These are phyloP conservation scores for Candida manassasensis DNA, from an alignment of 805 yeast genomes.

Conservation along the genomic window DNA sequence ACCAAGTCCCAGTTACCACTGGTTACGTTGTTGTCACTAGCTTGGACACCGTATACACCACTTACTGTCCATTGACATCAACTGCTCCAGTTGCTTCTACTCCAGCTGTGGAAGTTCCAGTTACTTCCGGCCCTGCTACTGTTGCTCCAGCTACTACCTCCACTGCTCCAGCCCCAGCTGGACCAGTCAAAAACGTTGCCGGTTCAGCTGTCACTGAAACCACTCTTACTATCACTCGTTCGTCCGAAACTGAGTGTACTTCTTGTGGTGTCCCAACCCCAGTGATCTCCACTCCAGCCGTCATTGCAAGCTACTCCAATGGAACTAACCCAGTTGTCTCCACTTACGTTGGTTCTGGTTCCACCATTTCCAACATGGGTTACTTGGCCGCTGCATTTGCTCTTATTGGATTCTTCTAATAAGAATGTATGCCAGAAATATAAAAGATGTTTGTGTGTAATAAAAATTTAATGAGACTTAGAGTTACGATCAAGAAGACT, in stretches of 20 bases:
- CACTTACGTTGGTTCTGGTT: slow-evolving; percentile 1
- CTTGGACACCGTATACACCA: slow-evolving; percentile 19
- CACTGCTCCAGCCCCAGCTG: neutral
- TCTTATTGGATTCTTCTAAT: slow-evolving; percentile 3
- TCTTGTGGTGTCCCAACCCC: neutral
- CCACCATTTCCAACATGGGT: neutral
- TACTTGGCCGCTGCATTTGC: slow-evolving; percentile 2
- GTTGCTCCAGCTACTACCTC: neutral
- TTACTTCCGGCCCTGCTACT: neutral
- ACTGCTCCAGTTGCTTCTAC: slow-evolving; percentile 2
- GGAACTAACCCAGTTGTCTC: slow-evolving; percentile 3
- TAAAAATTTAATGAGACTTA: too few species aligned
- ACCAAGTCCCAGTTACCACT: slow-evolving; percentile 25
- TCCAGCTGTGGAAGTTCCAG: neutral
- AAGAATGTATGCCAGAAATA: too few species aligned
- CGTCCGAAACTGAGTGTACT: neutral
- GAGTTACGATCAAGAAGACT: too few species aligned
- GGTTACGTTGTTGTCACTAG: slow-evolving; percentile 25
- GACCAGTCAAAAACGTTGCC: neutral
- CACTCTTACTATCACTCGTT: slow-evolving; percentile 1
- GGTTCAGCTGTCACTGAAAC: neutral
- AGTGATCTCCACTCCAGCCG: neutral
- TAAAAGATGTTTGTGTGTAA: too few species aligned
- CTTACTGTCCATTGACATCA: slow-evolving; percentile 18
- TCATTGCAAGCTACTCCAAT: neutral